Base-by-base conservation (phyloP, 495 filamentous ascomycete species). In the Tuber aestivum region DNA sequence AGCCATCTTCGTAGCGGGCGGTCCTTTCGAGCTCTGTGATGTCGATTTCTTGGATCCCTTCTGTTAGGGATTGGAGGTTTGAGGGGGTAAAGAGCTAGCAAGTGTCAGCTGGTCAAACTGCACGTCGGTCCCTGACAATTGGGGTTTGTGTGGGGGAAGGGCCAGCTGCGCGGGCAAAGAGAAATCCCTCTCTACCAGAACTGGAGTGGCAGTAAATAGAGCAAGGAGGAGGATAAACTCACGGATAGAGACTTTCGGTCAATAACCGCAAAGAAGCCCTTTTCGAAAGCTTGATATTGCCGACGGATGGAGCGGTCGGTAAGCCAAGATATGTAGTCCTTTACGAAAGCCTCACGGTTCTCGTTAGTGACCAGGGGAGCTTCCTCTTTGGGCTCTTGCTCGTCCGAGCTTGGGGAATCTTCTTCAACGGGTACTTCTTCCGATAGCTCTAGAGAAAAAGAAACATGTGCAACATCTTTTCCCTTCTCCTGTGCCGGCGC, bases 241-340 rank as follows among this genome's bases (percentile, higher is more conserved):
- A 75, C 74, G 70, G 70, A 41, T 7, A 97, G 84, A 0, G 91
- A 89, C 41, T 90, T 89, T 5, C 86, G 87, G 77, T 92, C 88
- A 48, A 97, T 85, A 80, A 92, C 92, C 3, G 90, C 87, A 80
- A 88, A 89, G 86, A 97, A 97, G n/a, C 94, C 93, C 16, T 88
- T 88, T 10, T 87, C 86, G 83, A 97, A 97, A 7, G 95, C 93
- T 50, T 90, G 86, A 78, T 89, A 94, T 81, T 97, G 94, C 3
- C 91, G 89, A 0, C 86, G 84, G 69, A 98, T 88, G 6, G 93
- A 94, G 70, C 91, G 89, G 81, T 92, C 87, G 0, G 92, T 93
- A 42, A 98, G 87, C 88, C 92, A 96, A 73, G 87, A 88, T 77
- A 97, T 92, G 84, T 98, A 97, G 83, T 97, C 93, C n/a, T 86